phyloP scores from a whole-genome alignment of 495 filamentous ascomycete species.

The Penicillium flavigenum region DNA sequence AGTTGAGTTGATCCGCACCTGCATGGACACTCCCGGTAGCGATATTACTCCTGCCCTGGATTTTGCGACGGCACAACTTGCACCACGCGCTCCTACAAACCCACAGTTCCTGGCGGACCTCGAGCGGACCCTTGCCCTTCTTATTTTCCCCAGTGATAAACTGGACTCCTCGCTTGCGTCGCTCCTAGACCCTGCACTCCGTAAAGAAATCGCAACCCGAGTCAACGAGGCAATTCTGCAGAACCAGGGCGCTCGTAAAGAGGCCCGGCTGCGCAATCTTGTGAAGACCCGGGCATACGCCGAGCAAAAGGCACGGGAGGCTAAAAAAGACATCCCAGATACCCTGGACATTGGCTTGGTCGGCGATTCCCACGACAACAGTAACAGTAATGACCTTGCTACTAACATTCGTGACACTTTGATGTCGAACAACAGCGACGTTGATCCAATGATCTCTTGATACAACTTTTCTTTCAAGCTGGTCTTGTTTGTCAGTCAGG shows the following conservation, averaged over 20 bases:
- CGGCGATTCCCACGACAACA: constrained; percentile 36
- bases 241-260: constrained; percentile 65
- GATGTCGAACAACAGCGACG: constrained; percentile 49
- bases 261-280: constrained; percentile 76
- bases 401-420: constrained; percentile 40
- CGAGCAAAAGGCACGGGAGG: constrained; percentile 70
- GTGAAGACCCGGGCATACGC: constrained; percentile 83
- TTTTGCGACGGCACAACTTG: constrained; percentile 85
- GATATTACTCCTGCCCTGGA: constrained; percentile 80
- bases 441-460: constrained; percentile 62
- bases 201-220: constrained; percentile 71
- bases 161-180: constrained; percentile 72
- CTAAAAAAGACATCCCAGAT: constrained; percentile 72
- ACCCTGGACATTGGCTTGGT: constrained; percentile 69
- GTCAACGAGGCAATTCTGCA: constrained; percentile 87
- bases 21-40: constrained; percentile 58
- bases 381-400: constrained; percentile 28
- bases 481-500: neutral
- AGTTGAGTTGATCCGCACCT: constrained; percentile 84
- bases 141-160: constrained; percentile 79
- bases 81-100: constrained; percentile 80
- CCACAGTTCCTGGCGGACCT: constrained; percentile 80
- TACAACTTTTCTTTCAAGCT: neutral
- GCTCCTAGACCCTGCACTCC: constrained; percentile 77
- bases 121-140: constrained; percentile 86